Percentiles rank a stretch among this genome's conserved stretches.
These are phyloP conservation scores for Arthrinium phaeospermum DNA, from an alignment of 2,329 filamentous ascomycete genomes.

Conservation along the genomic window DNA sequence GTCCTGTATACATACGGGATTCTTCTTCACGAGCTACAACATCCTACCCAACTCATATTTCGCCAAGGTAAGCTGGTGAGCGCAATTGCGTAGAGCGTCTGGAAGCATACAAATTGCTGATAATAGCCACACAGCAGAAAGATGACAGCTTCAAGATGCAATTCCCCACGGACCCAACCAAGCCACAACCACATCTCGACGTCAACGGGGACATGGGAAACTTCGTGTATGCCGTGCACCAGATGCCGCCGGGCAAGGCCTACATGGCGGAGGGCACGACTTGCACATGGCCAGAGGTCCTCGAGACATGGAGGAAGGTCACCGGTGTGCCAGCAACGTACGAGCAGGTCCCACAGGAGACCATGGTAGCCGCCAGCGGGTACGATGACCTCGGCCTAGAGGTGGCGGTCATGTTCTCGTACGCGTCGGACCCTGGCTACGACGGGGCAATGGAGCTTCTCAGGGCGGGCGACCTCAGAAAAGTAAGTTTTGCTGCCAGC, in stretches of 20 bases:
- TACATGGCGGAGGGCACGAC: slow-evolving; percentile 55
- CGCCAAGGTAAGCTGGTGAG: slow-evolving; percentile 43
- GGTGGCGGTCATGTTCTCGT: slow-evolving; percentile 52
- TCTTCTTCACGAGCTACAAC: slow-evolving; percentile 53
- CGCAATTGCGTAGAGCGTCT: background rate
- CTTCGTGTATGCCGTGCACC: slow-evolving; percentile 54
- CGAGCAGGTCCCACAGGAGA: slow-evolving; percentile 45
- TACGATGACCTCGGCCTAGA: slow-evolving; percentile 51
- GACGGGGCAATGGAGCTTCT: slow-evolving; percentile 52
- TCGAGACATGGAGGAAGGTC: slow-evolving; percentile 46
- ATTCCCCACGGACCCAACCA: slow-evolving; percentile 49
- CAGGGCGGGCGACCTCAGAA: slow-evolving; percentile 48
- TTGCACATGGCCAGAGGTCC: slow-evolving; percentile 53
- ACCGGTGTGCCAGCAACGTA: slow-evolving; percentile 44
- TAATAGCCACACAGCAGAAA: slow-evolving; percentile 34
- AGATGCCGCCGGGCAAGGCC: slow-evolving; percentile 53
- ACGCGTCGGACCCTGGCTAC: slow-evolving; percentile 54
- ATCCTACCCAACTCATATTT: slow-evolving; percentile 54
- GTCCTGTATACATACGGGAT: slow-evolving; percentile 57
- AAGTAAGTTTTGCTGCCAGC: slow-evolving; percentile 41
- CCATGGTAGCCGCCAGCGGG: slow-evolving; percentile 44
- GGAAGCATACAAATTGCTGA: background rate
- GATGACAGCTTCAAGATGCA: slow-evolving; percentile 53
- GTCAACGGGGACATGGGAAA: slow-evolving; percentile 53
- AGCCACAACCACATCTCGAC: slow-evolving; percentile 49